Evolutionary conservation across 73 alveolate species (phyloP), one percentile per base, ranked within the genome.

Genomic region (Symbiodinium natans): DNA sequence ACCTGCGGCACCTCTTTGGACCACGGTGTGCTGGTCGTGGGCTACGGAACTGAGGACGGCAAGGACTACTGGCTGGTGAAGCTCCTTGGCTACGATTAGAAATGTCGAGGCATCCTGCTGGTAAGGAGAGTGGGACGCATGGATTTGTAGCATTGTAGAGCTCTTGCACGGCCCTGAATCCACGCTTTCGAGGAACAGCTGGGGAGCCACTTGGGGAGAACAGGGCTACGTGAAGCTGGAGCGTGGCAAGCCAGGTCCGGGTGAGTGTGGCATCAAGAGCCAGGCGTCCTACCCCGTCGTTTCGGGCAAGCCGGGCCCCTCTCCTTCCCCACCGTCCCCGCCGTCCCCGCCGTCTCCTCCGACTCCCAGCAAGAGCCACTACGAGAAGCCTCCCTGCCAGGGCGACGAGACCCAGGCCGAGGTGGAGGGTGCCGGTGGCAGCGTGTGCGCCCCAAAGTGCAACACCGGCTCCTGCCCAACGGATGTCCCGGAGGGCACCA

Each of bases 21-120:
- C 98, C 99, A 99, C 99, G 99, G 99, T 59, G 99, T 99, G 98
- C 93, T 99, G 94, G 99, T 99, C 46, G 99, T 99, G 56, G 99
- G 92, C 71, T 83, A 83, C 71, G 92, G 92, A 21, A 42, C 59
- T 19, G 38, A 41, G 73, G 86, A 33, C 40, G 59, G 92, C 38
- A 42, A 85, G 38, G 73, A 83, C 41, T 38, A 41, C 25, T n/a
- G 92, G 38, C 25, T 41, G 38, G 92, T 83, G 71, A 83, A 42
- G 73, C 92, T 27, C 21, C 21, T 27, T 52, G 68, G 68, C 68
- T 52, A 27, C 68, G 21, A 52, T n/a, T n/a, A n/a, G n/a, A n/a
- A n/a, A n/a, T n/a, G n/a, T n/a, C n/a, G n/a, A n/a, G n/a, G n/a
- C n/a, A n/a, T n/a, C n/a, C n/a, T n/a, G n/a, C n/a, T n/a, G n/a